Percentiles rank a stretch among this genome's conserved stretches.
Conservation (phyloP, 108 stramenopile genomes). For the Cyclotella kingstonii region DNA sequence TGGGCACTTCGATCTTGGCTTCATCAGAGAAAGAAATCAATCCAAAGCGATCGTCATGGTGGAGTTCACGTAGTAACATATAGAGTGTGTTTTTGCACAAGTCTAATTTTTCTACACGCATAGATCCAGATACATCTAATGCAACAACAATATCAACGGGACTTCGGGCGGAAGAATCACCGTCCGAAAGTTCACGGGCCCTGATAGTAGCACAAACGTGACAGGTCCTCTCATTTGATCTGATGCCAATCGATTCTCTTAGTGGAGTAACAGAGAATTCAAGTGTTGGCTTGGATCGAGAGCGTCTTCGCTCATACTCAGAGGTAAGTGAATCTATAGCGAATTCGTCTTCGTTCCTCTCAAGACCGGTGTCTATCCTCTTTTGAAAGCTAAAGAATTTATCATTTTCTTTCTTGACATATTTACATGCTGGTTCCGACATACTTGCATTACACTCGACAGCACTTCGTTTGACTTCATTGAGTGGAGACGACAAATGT, state of each 20-base stretch:
- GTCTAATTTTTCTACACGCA: slow-evolving; percentile 53
- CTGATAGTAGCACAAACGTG: slow-evolving; percentile 34
- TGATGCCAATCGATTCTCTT: slow-evolving; percentile 24
- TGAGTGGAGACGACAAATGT: no score
- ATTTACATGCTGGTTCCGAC: slow-evolving; percentile 2
- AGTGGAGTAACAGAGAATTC: slow-evolving; percentile 29
- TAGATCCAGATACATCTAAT: slow-evolving; percentile 52
- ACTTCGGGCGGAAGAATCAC: slow-evolving; percentile 26
- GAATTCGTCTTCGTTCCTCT: slow-evolving; percentile 24
- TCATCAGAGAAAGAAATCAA: slow-evolving; percentile 51
- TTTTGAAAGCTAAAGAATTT: slow-evolving; percentile 17
- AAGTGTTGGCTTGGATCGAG: slow-evolving; percentile 13
- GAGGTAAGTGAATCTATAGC: slow-evolving; percentile 16
- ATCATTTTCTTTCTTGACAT: slow-evolving; percentile 5
- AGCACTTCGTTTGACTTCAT: neutral
- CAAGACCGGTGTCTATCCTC: neutral
- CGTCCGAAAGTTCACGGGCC: slow-evolving; percentile 23
- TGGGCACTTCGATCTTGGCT: slow-evolving; percentile 46
- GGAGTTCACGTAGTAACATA: slow-evolving; percentile 47
- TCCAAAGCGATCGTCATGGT: slow-evolving; percentile 57
- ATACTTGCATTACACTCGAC: neutral
- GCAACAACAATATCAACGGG: slow-evolving; percentile 66
- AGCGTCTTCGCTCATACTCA: slow-evolving; percentile 1
- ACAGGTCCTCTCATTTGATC: slow-evolving; percentile 19
- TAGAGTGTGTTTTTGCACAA: slow-evolving; percentile 62